Evolutionary conservation across 257 asterid genomes (phyloP), one percentile per base, ranked within the genome.

Genomic region (Petrea volubilis): DNA sequence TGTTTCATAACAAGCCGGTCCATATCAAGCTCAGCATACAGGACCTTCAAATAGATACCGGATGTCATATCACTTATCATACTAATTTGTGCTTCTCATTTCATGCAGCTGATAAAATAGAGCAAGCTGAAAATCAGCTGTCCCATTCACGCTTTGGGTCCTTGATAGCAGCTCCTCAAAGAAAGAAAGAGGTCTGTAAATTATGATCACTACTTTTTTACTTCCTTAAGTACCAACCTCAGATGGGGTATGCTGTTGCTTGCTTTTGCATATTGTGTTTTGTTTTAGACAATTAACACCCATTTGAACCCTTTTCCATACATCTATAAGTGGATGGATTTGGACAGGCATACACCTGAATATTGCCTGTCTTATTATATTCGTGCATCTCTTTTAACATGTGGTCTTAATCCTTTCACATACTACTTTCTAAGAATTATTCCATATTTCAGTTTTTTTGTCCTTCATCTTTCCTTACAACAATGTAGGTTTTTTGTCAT

Each of bases 71-170:
- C 55, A 70, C 10, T 49, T 70, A 7, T 41, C 14, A 50, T 64
- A 34, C 38, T 67, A 43, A 64, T 24, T 67, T 27, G 40, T 78
- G 67, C 60, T 27, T 53, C 58, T 69, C 27, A 44, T 61, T 46
- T 71, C 68, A 66, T 81, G 76, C 87, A 94, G 99, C 99, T 77
- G 99, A 94, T 79, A 94, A 94, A 82, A 83, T 91, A 78, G 99
- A 94, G 80, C 97, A 94, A 79, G 99, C 99, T 68, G 99, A 94
- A 83, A 91, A 81, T 77, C 99, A 94, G 52, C 77, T 94, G 85
- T 75, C 92, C 20, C 96, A 94, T 88, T 79, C 96, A 56, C 96
- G 99, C 47, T 89, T 82, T 76, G 97, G 96, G 52, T 81, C 96
- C 58, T 74, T 89, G 72, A 63, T 89, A 71, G 83, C 93, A 60